Evolutionary conservation across 768 basidiomycete genomes (phyloP), one percentile per base, ranked within the genome.

Genomic region (Suillus subluteus): DNA sequence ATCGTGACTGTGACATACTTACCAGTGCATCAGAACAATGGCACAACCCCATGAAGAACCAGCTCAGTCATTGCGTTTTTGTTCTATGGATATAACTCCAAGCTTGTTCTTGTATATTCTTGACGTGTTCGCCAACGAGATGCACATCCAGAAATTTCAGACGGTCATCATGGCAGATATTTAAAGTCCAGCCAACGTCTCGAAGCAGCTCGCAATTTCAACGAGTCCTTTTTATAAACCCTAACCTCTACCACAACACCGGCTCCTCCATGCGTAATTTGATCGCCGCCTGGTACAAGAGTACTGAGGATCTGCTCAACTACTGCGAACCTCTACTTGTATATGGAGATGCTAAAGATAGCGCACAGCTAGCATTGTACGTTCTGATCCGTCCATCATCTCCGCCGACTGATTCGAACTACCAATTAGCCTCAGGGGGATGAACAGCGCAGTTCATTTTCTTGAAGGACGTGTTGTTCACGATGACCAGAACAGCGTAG

Each of bases 251-350:
- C 26, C 52, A 52, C 52, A 30, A 18, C 26, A 54, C 15, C 18
- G 6, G 32, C 32, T 21, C 18, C 55, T 30, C 32, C 32, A 56
- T 56, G 55, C 55, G 18, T n/a, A 56, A 12, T 21, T 32, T 35
- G 32, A 21, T 56, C 55, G 55, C 55, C 18, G 32, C 55, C 18
- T 56, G 55, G 55, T 56, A 56, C 32, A 56, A 56, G 32, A 56
- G 32, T 21, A 56, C 55, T n/a, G 55, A 56, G 32, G 32, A 35
- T 6, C 32, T 56, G 21, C 55, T 56, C 32, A 13, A 56, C 5
- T 56, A 56, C 21, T 56, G 55, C 5, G 32, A 56, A 56, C 55
- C 55, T 35, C 32, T 56, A 32, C 55, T 56, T 35, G 55, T 21
- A 35, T 32, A 56, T 21, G 55, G 55, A 21, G 32, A 56, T 56